Evolutionary conservation across 2,329 filamentous ascomycete species (phyloP), one percentile per base, ranked within the genome.

Genomic region (Didymella glomerata): DNA sequence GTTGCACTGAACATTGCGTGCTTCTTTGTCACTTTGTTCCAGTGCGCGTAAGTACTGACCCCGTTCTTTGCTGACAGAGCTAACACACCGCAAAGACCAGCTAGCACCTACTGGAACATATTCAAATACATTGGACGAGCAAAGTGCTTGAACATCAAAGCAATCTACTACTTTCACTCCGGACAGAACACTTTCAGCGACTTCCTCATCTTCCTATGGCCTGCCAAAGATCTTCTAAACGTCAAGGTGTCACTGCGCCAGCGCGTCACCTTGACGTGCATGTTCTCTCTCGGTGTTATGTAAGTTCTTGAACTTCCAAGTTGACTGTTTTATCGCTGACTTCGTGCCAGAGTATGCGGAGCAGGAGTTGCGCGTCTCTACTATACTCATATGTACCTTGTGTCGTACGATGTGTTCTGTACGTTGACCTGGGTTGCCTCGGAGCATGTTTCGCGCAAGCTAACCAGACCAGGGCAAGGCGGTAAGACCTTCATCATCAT

Each of bases 201-300:
- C 50, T 72, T 76, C 32, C 40, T 75, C 9, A 67, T 73, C 20
- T 72, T 72, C 61, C 64, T 75, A 3, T 75, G 72, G 72, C 73
- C 73, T 0, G 70, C 68, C 1, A 66, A 66, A 38, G 67, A 72
- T 27, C 67, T 76, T 14, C 58, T 67, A 22, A 65, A 58, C 2
- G 64, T 76, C 13, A 64, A 64, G 20, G 60, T 74, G 2, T 75
- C 73, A 5, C 47, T 60, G 7, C 64, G 68, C 10, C 71, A 76
- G 48, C 64, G 72, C 1, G 45, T 74, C 2, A 74, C 71, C 1
- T 53, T 76, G 9, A 69, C 65, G 1, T 64, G 62, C 40, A 71
- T 75, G 63, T 76, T 76, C 54, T 68, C 67, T 14, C 59, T 73
- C 1, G 73, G 74, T 22, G 61, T 72, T 3, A 62, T 75, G 71